Evolutionary conservation across 108 stramenopile species (phyloP).

Genomic region (Nitzschia palea): DNA sequence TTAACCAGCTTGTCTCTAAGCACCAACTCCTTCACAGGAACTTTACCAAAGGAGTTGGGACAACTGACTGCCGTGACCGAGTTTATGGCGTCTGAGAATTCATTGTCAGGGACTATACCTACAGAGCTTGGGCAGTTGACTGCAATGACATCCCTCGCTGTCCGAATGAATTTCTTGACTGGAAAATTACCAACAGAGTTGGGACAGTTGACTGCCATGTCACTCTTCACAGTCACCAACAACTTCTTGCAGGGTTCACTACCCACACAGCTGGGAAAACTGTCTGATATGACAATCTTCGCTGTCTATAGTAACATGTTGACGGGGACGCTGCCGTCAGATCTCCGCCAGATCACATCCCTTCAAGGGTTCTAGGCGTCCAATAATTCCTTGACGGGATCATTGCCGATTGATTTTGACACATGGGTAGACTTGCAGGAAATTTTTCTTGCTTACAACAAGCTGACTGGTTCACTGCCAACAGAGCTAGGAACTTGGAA

Average conservation of each 20-base stretch:
- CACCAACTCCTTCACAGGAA: too few relatives aligned
- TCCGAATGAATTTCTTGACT: not conserved
- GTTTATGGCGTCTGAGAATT: too few relatives aligned
- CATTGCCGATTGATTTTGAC: conserved; percentile 43
- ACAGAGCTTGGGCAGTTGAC: conserved; percentile 62
- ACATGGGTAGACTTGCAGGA: conserved; percentile 17
- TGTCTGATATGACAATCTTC: conserved; percentile 30
- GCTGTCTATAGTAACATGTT: conserved; percentile 44
- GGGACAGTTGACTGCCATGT: conserved; percentile 48
- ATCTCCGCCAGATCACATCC: conserved; percentile 33
- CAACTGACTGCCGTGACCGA: too few relatives aligned
- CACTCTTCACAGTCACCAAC: conserved; percentile 29
- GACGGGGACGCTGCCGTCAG: conserved; percentile 48
- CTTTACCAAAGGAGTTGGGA: too few relatives aligned
- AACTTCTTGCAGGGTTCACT: conserved; percentile 15
- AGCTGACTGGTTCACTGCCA: conserved; percentile 48
- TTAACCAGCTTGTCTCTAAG: too few relatives aligned
- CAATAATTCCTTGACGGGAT: conserved; percentile 39
- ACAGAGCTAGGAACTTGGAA: conserved; percentile 44
- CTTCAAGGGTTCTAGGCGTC: conserved; percentile 33
- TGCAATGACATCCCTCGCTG: conserved; percentile 15
- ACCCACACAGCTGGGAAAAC: conserved; percentile 32
- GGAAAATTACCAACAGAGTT: conserved; percentile 48
- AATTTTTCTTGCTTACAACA: conserved; percentile 18
- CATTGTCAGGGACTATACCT: conserved; percentile 72